Percentiles rank a stretch among this genome's conserved stretches.
Evolutionary conservation across 208 protist genomes (phyloP).

Genomic region (Leishmania arabica): DNA sequence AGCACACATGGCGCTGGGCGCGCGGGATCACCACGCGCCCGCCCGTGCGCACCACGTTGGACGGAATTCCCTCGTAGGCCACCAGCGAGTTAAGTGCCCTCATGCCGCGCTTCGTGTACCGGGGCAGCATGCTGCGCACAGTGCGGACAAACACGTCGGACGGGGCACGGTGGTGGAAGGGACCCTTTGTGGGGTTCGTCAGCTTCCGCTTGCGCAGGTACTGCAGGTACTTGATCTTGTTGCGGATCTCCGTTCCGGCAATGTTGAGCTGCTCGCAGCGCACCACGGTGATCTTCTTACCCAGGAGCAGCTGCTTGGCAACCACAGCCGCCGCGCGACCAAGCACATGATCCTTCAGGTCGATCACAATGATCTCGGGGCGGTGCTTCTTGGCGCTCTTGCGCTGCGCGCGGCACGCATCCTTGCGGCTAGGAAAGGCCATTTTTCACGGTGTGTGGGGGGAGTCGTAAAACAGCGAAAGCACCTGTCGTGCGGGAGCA

Average conservation of each 20-base stretch:
- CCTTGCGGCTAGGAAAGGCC: slow-evolving; percentile 43
- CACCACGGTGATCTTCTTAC: slow-evolving; percentile 97
- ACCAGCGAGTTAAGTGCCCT: slow-evolving; percentile 71
- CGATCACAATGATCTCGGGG: slow-evolving; percentile 95
- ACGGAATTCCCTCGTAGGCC: slow-evolving; percentile 83
- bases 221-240: slow-evolving; percentile 96
- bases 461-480: slow-evolving; percentile 28
- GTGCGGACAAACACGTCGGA: slow-evolving; percentile 95
- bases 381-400: slow-evolving; percentile 82
- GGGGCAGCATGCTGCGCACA: slow-evolving; percentile 98
- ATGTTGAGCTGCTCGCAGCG: slow-evolving; percentile 97
- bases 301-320: slow-evolving; percentile 97
- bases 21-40: slow-evolving; percentile 73
- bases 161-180: slow-evolving; percentile 98
- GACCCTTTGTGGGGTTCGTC: slow-evolving; percentile 98
- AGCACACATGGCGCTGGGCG: slow-evolving; percentile 79
- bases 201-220: slow-evolving; percentile 97
- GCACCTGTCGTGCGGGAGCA: slow-evolving; percentile 6
- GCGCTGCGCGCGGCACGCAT: slow-evolving; percentile 60
- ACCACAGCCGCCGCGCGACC: slow-evolving; percentile 97
- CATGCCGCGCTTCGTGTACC: slow-evolving; percentile 90
- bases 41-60: slow-evolving; percentile 68
- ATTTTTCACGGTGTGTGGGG: background rate
- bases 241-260: slow-evolving; percentile 96
- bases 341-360: slow-evolving; percentile 97